Base-by-base conservation (phyloP, 192 early-diverging fungal species). In the Geranomyces michiganensis region DNA sequence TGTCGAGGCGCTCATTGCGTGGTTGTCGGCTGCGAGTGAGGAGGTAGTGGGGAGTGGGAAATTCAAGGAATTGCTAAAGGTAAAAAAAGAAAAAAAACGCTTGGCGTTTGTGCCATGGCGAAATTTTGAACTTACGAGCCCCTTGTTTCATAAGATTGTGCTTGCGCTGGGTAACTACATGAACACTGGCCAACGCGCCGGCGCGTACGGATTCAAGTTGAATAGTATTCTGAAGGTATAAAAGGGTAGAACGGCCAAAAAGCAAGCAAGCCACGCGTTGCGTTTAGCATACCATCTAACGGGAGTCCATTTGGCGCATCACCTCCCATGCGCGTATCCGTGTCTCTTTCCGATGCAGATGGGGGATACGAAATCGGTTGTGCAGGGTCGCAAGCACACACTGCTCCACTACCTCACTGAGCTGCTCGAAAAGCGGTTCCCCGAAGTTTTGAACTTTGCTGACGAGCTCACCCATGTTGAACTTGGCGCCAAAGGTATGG, bases 131-230 rank as follows among this genome's bases (percentile, higher is more conserved):
- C 36, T 41, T 10, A 41, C 36, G 10, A 41, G n/a, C n/a, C n/a
- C n/a, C 36, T 41, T 10, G 5, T 69, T 64, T 1, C n/a, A 5
- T 22, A 29, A 78, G 76, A 73, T 84, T 22, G 82, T 85, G 65
- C 71, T 85, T 14, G 81, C 84, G 6, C 69, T 85, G 55, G 84
- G 84, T 45, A 85, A 85, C 67, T 85, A 85, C 45, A 78, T 85
- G 79, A 85, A 85, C 60, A 62, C 79, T 19, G 84, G 79, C 21
- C 74, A 75, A 33, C 61, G 84, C 65, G 84, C 83, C 32, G 79
- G 80, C 33, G 84, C 84, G 6, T 84, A 79, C 67, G 84, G 84
- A 22, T 85, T 85, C 63, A 81, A 81, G 58, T 46, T 85, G 12
- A 72, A 76, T 43, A 81, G 70, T 70, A 51, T 85, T 9, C 53